A percentile compares a stretch with the other conserved stretches of the same genome.
Evolutionary conservation across 768 basidiomycete genomes (phyloP).

Genomic region (Hericium rajendrae): DNA sequence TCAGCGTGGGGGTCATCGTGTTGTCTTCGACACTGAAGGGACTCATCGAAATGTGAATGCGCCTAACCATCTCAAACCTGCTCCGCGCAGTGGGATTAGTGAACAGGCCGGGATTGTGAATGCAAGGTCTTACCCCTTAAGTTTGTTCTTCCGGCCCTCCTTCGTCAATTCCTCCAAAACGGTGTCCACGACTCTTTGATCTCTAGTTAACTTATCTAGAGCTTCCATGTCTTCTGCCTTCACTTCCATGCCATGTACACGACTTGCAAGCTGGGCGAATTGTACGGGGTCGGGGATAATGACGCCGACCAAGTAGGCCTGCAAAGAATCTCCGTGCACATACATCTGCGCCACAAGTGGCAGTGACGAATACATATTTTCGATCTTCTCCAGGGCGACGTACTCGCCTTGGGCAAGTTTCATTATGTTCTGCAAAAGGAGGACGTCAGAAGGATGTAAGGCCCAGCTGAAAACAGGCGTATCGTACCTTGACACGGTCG

Average conservation of each 20-base stretch:
- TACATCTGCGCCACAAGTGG: constrained; percentile 72
- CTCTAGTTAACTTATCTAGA: constrained; percentile 45
- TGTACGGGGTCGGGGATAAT: constrained; percentile 76
- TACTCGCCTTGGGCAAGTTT: constrained; percentile 98
- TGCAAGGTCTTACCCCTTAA: constrained; percentile 55
- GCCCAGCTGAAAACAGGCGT: neutral
- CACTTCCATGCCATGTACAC: constrained; percentile 42
- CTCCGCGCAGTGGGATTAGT: neutral
- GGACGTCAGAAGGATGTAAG: neutral
- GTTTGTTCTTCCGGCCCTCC: constrained; percentile 45
- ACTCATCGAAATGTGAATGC: constrained; percentile 62
- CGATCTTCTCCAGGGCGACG: constrained; percentile 93
- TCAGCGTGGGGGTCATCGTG: constrained; percentile 87
- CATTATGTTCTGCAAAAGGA: constrained; percentile 74
- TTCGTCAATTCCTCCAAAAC: constrained; percentile 46
- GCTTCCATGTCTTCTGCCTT: constrained; percentile 37
- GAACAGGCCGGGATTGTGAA: neutral
- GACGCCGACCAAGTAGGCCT: constrained; percentile 81
- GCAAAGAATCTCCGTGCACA: constrained; percentile 84
- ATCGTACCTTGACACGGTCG: constrained; percentile 79
- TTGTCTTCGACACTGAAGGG: constrained; percentile 73
- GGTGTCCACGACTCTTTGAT: constrained; percentile 48
- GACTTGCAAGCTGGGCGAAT: constrained; percentile 49
- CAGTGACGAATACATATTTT: constrained; percentile 64
- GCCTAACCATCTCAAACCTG: constrained; percentile 87